A percentile compares a stretch with the other conserved stretches of the same genome.
Conservation (phyloP, 1,139 yeast species). For the Pichia sp. region DNA sequence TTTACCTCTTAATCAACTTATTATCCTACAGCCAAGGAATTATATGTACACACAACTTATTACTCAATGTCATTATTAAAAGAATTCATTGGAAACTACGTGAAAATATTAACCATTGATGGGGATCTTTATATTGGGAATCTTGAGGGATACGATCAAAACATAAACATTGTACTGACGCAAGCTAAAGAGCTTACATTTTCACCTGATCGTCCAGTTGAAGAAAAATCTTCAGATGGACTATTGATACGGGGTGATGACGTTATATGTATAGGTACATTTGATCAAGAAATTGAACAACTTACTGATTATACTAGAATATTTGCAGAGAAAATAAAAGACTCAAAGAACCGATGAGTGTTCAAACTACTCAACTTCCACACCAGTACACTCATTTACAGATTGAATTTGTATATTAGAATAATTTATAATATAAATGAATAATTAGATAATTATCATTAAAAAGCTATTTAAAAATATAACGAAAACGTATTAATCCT, state of each 20-base stretch:
- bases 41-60: neutral
- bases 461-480: conserved; percentile 12
- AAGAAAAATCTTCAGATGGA: conserved; percentile 53
- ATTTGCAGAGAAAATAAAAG: conserved; percentile 27
- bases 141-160: conserved; percentile 75
- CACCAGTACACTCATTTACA: too few relatives aligned
- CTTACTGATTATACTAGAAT: conserved; percentile 53
- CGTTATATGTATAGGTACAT: conserved; percentile 57
- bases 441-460: neutral
- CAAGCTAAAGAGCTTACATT: conserved; percentile 52
- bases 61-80: conserved; percentile 7
- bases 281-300: conserved; percentile 54
- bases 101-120: conserved; percentile 75
- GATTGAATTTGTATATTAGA: neutral
- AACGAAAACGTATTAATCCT: conserved; percentile 7
- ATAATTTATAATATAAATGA: neutral
- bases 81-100: conserved; percentile 36
- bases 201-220: conserved; percentile 41
- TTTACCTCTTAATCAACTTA: too few relatives aligned
- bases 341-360: conserved; percentile 32
- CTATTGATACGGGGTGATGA: conserved; percentile 76
- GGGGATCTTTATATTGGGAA: conserved; percentile 65
- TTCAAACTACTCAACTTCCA: neutral
- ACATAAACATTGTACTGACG: conserved; percentile 65
- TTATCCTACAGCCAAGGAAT: too few relatives aligned